These are phyloP conservation scores for Maudiozyma turicensis DNA, from an alignment of 805 yeast species.

Conservation along the genomic window DNA sequence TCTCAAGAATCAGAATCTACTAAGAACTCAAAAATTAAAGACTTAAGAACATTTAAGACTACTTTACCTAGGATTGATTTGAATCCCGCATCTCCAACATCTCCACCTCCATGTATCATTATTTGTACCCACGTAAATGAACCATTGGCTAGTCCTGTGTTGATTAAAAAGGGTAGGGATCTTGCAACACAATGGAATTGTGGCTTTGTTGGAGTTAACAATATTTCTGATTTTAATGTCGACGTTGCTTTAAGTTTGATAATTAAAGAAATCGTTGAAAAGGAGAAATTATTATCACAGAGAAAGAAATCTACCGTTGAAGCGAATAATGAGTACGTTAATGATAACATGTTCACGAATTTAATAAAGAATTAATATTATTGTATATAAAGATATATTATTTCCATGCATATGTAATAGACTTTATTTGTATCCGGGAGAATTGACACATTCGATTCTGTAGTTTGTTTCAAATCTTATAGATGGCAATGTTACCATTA, in stretches of 20 bases:
- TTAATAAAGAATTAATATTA: slow-evolving; percentile 4
- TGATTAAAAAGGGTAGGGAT: slow-evolving; percentile 47
- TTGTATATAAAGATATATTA: neutral
- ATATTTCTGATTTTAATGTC: slow-evolving; percentile 38
- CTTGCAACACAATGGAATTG: slow-evolving; percentile 55
- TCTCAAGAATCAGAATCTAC: slow-evolving; percentile 23
- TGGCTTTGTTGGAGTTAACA: slow-evolving; percentile 57
- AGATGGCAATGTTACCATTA: slow-evolving; percentile 22
- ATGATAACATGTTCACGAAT: slow-evolving; percentile 4
- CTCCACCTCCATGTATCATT: slow-evolving; percentile 58
- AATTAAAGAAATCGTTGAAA: slow-evolving; percentile 51
- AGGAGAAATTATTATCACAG: slow-evolving; percentile 19
- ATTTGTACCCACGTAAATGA: slow-evolving; percentile 55
- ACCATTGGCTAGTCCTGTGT: slow-evolving; percentile 48
- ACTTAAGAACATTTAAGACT: slow-evolving; percentile 24
- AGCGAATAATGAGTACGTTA: neutral
- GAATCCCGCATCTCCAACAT: slow-evolving; percentile 31
- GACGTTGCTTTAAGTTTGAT: slow-evolving; percentile 50
- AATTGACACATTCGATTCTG: neutral
- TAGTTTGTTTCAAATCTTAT: slow-evolving; percentile 3
- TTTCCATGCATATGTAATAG: neutral
- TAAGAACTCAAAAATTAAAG: slow-evolving; percentile 24
- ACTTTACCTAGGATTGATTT: slow-evolving; percentile 27
- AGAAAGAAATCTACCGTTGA: slow-evolving; percentile 1
- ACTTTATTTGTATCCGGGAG: neutral